Evolutionary conservation across 768 basidiomycete genomes (phyloP).

Genomic region (Lactarius evosmus): DNA sequence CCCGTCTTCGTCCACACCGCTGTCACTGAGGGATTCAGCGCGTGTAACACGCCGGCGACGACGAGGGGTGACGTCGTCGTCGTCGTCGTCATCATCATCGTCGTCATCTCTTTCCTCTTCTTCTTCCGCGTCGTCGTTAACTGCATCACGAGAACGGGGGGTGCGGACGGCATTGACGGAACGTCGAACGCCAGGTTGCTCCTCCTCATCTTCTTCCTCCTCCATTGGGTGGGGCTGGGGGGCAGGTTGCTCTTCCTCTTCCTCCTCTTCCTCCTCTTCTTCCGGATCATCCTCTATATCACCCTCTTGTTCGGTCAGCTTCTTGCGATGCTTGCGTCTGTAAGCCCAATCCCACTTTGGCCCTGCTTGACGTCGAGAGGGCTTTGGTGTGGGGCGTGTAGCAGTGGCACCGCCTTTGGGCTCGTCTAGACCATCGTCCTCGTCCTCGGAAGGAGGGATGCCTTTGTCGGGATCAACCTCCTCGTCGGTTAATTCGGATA

Average conservation of each 20-base stretch:
- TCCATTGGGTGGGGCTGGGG: slow-evolving; percentile 37
- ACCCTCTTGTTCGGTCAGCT: slow-evolving; percentile 37
- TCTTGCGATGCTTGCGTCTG: slow-evolving; percentile 31
- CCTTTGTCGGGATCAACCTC: slow-evolving; percentile 53
- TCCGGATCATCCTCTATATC: slow-evolving; percentile 36
- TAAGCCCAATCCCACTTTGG: slow-evolving; percentile 87
- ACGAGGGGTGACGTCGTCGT: slow-evolving; percentile 27
- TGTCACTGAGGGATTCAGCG: slow-evolving; percentile 23
- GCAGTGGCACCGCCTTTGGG: slow-evolving; percentile 27
- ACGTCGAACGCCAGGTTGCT: slow-evolving; percentile 24
- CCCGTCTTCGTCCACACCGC: slow-evolving; percentile 28
- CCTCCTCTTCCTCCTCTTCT: slow-evolving; percentile 46
- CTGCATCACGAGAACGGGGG: slow-evolving; percentile 22
- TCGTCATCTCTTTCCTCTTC: slow-evolving; percentile 31
- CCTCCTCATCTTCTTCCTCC: slow-evolving; percentile 46
- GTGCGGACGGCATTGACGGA: slow-evolving; percentile 27
- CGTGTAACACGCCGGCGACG: slow-evolving; percentile 20
- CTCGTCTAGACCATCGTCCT: slow-evolving; percentile 28
- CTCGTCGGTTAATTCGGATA: slow-evolving; percentile 82
- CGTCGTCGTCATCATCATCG: slow-evolving; percentile 17
- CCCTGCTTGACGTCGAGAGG: slow-evolving; percentile 65
- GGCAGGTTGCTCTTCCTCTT: slow-evolving; percentile 37
- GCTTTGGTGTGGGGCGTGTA: slow-evolving; percentile 35
- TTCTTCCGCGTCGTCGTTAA: slow-evolving; percentile 29
- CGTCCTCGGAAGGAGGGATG: slow-evolving; percentile 13